phyloP scores from a whole-genome alignment of 2,329 filamentous ascomycete species.

The Fusarium compactum region DNA sequence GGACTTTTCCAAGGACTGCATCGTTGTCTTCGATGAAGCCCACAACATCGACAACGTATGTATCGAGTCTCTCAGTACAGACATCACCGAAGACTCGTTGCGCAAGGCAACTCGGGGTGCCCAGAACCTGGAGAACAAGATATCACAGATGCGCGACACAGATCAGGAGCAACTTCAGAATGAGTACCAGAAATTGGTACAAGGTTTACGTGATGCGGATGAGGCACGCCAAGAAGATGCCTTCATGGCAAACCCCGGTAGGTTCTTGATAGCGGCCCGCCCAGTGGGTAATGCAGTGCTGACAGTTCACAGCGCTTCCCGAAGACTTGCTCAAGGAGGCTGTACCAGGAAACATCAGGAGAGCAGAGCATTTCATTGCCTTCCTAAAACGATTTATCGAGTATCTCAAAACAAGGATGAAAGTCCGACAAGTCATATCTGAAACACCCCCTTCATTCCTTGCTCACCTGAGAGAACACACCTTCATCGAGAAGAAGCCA shows the following conservation, averaged over 20 bases:
- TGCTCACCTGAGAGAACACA: slow-evolving; percentile 91
- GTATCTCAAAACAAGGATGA: slow-evolving; percentile 98
- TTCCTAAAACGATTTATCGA: slow-evolving; percentile 98
- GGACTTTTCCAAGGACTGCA: slow-evolving; percentile 97
- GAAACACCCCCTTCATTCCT: slow-evolving; percentile 96
- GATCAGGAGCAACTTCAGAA: slow-evolving; percentile 94
- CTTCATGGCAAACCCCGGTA: slow-evolving; percentile 92
- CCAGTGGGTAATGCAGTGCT: not conserved
- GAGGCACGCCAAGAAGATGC: slow-evolving; percentile 92
- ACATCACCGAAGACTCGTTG: slow-evolving; percentile 94
- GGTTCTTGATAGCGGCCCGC: not conserved
- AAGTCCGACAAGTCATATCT: slow-evolving; percentile 95
- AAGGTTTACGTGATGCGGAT: slow-evolving; percentile 88
- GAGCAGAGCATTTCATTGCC: slow-evolving; percentile 94
- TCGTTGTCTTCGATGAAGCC: slow-evolving; percentile 98
- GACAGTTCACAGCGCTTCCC: slow-evolving; percentile 71
- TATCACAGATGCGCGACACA: slow-evolving; percentile 93
- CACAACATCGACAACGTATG: slow-evolving; percentile 99
- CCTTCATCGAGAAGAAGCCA: slow-evolving; percentile 97
- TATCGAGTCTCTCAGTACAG: slow-evolving; percentile 96
- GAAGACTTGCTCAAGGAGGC: slow-evolving; percentile 96
- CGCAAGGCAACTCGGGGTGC: slow-evolving; percentile 91
- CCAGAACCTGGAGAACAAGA: slow-evolving; percentile 89
- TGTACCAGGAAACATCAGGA: slow-evolving; percentile 93
- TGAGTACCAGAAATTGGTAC: slow-evolving; percentile 95